These are phyloP conservation scores for Mortierella alpina DNA, from an alignment of 192 early-diverging fungal genomes.

Conservation along the genomic window DNA sequence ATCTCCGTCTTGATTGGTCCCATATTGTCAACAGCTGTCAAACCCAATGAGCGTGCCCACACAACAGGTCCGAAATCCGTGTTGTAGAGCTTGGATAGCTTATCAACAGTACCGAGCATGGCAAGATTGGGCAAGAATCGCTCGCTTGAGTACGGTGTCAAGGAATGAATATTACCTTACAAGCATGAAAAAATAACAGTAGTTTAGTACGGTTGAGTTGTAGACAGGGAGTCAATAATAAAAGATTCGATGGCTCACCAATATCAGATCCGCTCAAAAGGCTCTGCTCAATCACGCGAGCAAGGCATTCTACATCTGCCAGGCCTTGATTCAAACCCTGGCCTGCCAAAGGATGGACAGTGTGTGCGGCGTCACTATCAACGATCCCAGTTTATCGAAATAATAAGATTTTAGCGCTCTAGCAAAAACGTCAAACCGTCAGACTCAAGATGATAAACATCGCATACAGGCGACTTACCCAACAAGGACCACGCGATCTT, in stretches of 20 bases:
- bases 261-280: conserved; percentile 82
- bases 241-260: conserved; percentile 56
- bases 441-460: neutral
- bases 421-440: neutral
- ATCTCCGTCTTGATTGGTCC: conserved; percentile 73
- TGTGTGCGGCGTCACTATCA: conserved; percentile 91
- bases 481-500: conserved; percentile 85
- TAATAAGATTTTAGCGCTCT: neutral
- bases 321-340: conserved; percentile 97
- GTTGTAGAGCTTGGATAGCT: conserved; percentile 82
- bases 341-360: conserved; percentile 95
- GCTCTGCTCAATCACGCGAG: conserved; percentile 71
- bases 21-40: conserved; percentile 75
- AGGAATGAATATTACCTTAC: conserved; percentile 72
- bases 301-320: conserved; percentile 81
- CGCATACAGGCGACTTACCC: conserved; percentile 62
- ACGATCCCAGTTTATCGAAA: neutral
- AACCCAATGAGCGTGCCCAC: conserved; percentile 76
- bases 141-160: conserved; percentile 82
- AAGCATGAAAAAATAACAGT: neutral
- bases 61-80: conserved; percentile 71
- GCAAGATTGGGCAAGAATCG: conserved; percentile 86
- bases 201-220: neutral
- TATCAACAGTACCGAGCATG: conserved; percentile 88
- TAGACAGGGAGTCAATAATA: neutral